Conservation (phyloP, 768 basidiomycete genomes). For the Agaricus sinodeliciosus region DNA sequence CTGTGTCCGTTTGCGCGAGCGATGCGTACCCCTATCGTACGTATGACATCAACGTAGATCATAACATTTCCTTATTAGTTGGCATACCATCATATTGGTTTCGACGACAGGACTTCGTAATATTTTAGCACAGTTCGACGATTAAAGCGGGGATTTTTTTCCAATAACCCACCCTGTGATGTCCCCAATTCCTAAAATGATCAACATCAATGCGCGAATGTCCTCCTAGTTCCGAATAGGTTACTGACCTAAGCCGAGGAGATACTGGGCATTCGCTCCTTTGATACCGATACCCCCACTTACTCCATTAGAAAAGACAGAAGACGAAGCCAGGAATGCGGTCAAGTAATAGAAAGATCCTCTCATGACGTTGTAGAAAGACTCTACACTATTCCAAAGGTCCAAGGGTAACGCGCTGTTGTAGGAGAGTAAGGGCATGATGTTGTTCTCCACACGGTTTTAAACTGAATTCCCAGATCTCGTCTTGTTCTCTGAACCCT, state of each 20-base stretch:
- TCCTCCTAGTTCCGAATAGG: neutral
- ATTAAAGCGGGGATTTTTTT: neutral
- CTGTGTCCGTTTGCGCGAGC: conserved; percentile 59
- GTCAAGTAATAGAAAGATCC: conserved; percentile 35
- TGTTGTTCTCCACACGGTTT: neutral
- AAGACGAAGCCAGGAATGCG: conserved; percentile 32
- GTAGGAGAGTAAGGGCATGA: conserved; percentile 28
- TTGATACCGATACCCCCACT: conserved; percentile 19
- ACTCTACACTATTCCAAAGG: conserved; percentile 28
- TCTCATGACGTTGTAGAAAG: conserved; percentile 32
- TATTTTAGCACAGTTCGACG: neutral
- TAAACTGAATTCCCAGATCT: conserved; percentile 3
- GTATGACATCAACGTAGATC: neutral
- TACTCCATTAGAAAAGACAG: conserved; percentile 22
- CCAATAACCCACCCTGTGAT: conserved; percentile 53
- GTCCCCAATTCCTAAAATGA: conserved; percentile 53
- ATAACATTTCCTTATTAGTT: conserved; percentile 8
- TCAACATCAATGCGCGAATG: conserved; percentile 1
- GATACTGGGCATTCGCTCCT: conserved; percentile 36
- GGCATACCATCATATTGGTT: conserved; percentile 72
- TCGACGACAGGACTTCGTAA: conserved; percentile 62
- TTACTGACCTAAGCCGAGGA: conserved; percentile 51
- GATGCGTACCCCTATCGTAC: conserved; percentile 57
- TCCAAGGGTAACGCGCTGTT: conserved; percentile 29
- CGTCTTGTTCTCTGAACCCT: neutral